These are phyloP conservation scores for Xylaria hypoxylon DNA, from an alignment of 2,329 filamentous ascomycete species.

Conservation along the genomic window DNA sequence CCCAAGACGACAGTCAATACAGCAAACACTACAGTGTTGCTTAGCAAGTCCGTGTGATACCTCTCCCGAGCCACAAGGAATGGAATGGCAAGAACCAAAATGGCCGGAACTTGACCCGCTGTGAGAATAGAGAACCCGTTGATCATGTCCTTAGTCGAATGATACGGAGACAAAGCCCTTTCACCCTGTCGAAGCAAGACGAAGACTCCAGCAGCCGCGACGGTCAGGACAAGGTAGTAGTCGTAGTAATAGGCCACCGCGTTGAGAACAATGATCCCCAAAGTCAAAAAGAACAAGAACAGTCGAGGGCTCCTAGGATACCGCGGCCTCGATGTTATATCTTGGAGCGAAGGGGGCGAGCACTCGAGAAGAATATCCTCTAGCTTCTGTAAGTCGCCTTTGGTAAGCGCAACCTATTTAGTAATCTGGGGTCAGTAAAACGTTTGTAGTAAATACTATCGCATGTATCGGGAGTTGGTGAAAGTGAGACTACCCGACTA, in stretches of 20 bases:
- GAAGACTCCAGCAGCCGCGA: conserved; percentile 28
- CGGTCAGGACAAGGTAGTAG: conserved; percentile 30
- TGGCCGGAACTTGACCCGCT: conserved; percentile 26
- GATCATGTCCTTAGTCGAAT: conserved; percentile 32
- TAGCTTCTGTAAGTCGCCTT: conserved; percentile 29
- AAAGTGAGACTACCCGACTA: too few species aligned
- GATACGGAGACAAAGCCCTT: conserved; percentile 30
- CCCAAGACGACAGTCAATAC: conserved; percentile 25
- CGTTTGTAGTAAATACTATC: too few species aligned
- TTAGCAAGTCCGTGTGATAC: conserved; percentile 21
- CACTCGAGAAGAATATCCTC: conserved; percentile 29
- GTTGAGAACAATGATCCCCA: conserved; percentile 30
- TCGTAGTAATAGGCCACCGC: conserved; percentile 32
- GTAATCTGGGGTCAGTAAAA: too few species aligned
- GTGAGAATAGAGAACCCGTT: conserved; percentile 32
- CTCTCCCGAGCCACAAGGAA: conserved; percentile 21
- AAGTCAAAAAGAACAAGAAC: conserved; percentile 30
- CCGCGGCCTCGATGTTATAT: conserved; percentile 20
- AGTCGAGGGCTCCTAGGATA: conserved; percentile 28
- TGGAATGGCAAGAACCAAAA: conserved; percentile 26
- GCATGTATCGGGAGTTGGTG: too few species aligned
- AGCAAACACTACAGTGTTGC: conserved; percentile 26
- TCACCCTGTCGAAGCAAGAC: conserved; percentile 29
- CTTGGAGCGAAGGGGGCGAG: conserved; percentile 20
- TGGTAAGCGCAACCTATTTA: conserved; percentile 13